Evolutionary conservation across 2,329 filamentous ascomycete genomes (phyloP).

Genomic region (Sporothrix inflata): DNA sequence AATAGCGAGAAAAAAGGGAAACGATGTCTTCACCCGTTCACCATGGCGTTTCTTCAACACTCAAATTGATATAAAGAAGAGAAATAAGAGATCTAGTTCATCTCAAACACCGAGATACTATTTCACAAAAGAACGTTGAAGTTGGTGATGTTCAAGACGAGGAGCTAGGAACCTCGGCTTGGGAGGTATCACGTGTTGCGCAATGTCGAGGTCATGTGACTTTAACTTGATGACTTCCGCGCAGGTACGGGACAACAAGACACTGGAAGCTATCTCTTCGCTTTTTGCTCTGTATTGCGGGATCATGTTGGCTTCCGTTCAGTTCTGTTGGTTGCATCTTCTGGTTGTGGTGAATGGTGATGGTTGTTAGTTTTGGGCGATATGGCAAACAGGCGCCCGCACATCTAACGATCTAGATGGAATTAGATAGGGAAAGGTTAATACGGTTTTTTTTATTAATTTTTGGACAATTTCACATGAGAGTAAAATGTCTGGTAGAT

Average conservation of each 20-base stretch:
- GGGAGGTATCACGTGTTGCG: neutral
- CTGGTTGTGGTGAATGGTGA: neutral
- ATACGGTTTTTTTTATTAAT: too few species aligned
- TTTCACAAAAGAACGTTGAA: neutral
- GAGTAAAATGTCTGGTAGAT: too few species aligned
- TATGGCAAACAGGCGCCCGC: too few species aligned
- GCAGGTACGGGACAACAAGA: neutral
- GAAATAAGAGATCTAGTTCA: neutral
- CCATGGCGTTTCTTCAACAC: neutral
- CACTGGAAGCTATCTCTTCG: neutral
- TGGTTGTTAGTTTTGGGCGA: neutral
- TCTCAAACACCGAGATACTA: neutral
- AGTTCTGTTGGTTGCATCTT: neutral
- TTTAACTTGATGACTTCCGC: neutral
- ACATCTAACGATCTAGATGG: too few species aligned
- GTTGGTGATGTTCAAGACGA: conserved; percentile 4
- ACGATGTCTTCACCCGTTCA: neutral
- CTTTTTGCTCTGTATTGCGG: neutral
- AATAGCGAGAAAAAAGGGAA: neutral
- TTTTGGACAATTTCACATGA: too few species aligned
- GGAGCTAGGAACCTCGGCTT: conserved; percentile 9
- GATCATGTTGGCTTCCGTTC: too few species aligned
- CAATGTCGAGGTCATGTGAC: neutral
- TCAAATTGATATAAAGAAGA: neutral
- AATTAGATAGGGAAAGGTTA: too few species aligned